Base-by-base conservation (phyloP, 108 stramenopile genomes). In the Schizochytrium sp. region DNA sequence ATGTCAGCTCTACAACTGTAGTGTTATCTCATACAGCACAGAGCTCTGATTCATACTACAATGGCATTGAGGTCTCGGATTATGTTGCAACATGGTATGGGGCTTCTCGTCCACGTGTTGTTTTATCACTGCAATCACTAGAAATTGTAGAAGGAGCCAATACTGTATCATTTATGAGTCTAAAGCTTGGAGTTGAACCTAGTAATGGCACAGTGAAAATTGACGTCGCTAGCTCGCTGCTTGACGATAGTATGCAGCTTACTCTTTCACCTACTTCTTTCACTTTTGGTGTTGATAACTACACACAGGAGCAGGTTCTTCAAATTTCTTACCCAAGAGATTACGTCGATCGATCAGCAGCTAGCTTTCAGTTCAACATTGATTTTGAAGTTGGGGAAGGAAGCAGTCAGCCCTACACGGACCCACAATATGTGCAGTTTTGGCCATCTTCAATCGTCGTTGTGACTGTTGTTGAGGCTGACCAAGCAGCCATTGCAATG, bases 31-130 rank as follows among this genome's bases (percentile, higher is more conserved):
- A 87, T 41, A 44, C 17, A 1, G 87, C 57, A 2, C 13, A n/a
- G 87, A 87, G 46, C 53, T 19, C 5, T 0, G 38, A 56, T 50
- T 49, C 8, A 28, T 90, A 44, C 91, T 10, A 46, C 56, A 28
- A 55, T 46, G 64, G 91, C 46, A 90, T 38, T 2, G 64, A 1
- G 64, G 64, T 69, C 12, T 44, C 10, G 10, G 64, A 69, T 38
- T 69, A 44, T 38, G 64, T 69, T 15, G 64, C 15, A 8, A 15
- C 40, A 8, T 69, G 64, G 64, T 69, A 13, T 44, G 64, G 64
- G 12, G 40, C 64, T 13, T 38, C 64, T 7, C 12, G 64, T 8
- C 64, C 64, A 38, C 40, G 64, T 8, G 64, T 69, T 44, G 10
- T 38, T 7, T 38, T 69, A 38, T 69, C 64, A 7, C 10, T 44